Evolutionary conservation across 495 filamentous ascomycete genomes (phyloP), one percentile per base, ranked within the genome.

Genomic region (Polyplosphaeria fusca): DNA sequence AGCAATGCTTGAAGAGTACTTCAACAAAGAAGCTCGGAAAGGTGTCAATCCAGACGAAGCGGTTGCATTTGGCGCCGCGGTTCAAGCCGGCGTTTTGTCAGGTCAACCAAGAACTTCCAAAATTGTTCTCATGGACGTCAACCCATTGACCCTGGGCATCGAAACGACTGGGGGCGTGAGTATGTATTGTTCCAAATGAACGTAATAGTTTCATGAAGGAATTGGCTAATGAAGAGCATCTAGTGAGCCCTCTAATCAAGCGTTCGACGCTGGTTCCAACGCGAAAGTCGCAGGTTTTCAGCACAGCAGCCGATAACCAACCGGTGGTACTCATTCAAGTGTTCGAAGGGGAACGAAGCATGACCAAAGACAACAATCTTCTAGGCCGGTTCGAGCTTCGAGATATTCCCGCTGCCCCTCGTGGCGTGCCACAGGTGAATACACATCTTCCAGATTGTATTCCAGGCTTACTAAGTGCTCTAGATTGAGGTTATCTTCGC

Each of bases 361-460:
- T 95, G 86, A 96, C 92, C 72, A 96, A 96, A 86, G 92, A 97
- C 84, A 97, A 96, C 87, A 96, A 95, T 84, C 72, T 91, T 61
- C 82, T 97, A 65, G 92, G 92, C 75, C 96, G 96, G 80, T 97
- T 97, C 78, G 92, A 96, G 77, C 86, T 97, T 44, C 94, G 90
- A 58, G 89, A 88, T 59, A 97, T 97, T 61, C 92, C 92, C 24
- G 28, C 25, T 20, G 46, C 19, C 14, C 7, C 30, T 7, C 7
- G 30, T 7, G 30, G 30, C 7, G 30, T 35, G 7, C 30, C 30
- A 35, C 23, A 18, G 5, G 23, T 32, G 20, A 14, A n/a, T 46
- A 9, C n/a, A 46, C 28, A 19, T 1, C 25, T 48, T 35, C 14
- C 14, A 7, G 30, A 35, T 7, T 35, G 30, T 14, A 35, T 35